Evolutionary conservation across 148 eudicot genomes (phyloP).

Genomic region (Salicornia ramosissima): DNA sequence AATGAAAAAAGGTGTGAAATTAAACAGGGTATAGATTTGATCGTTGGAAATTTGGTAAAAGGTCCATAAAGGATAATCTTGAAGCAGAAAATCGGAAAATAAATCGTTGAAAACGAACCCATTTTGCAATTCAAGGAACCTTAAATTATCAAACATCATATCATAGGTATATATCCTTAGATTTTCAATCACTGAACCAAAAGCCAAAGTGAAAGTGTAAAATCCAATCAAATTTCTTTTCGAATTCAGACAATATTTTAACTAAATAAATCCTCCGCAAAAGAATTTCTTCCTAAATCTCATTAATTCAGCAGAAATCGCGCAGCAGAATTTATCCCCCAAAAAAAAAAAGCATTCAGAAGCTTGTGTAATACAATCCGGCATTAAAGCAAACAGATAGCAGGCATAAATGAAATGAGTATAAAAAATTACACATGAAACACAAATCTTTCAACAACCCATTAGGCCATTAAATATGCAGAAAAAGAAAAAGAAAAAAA

Average conservation of each 20-base stretch:
- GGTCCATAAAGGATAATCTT: background rate
- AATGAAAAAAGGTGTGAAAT: background rate
- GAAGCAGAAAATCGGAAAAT: background rate
- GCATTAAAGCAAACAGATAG: conserved; percentile 20
- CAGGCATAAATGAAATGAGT: conserved; percentile 3
- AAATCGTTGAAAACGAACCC: background rate
- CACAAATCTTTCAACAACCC: conserved; percentile 18
- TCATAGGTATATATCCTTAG: too few relatives aligned
- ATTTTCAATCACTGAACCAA: too few relatives aligned
- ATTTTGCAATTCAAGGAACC: background rate
- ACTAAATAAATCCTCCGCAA: background rate
- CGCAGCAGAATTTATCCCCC: background rate
- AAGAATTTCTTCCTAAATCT: background rate
- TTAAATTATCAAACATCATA: background rate
- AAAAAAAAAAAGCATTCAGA: background rate
- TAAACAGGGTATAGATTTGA: background rate
- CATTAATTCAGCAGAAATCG: background rate
- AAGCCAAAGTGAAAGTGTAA: too few relatives aligned
- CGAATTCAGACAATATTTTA: too few relatives aligned
- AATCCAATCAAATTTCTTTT: too few relatives aligned
- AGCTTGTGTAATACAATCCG: background rate
- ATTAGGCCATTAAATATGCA: conserved; percentile 12
- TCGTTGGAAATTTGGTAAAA: background rate
- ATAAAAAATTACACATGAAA: background rate
- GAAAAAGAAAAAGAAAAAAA: background rate